Evolutionary conservation across 2,329 filamentous ascomycete species (phyloP).

Genomic region (Talaromyces pinophilus): DNA sequence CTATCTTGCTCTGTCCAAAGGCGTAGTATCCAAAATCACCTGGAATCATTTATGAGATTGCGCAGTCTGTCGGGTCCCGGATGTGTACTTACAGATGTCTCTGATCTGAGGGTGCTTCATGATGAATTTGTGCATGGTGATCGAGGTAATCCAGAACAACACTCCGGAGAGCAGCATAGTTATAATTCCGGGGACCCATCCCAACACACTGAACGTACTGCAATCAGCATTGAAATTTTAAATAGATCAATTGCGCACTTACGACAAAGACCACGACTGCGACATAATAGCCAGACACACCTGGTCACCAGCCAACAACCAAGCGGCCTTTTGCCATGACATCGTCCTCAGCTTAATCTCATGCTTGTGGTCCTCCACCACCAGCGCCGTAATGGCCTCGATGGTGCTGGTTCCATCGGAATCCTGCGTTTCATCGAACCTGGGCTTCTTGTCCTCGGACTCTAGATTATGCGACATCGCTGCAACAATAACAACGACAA

Average conservation of each 20-base stretch:
- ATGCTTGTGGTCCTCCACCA: conserved; percentile 46
- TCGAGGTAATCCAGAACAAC: conserved; percentile 54
- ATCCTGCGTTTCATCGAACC: conserved; percentile 8
- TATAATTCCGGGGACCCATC: conserved; percentile 51
- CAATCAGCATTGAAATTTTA: conserved; percentile 7
- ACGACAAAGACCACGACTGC: conserved; percentile 54
- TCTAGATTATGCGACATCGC: conserved; percentile 9
- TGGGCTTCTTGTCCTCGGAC: conserved; percentile 9
- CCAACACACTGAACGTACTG: conserved; percentile 39
- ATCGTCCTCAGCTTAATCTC: conserved; percentile 57
- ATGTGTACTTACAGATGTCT: conserved; percentile 47
- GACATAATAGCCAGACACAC: conserved; percentile 57
- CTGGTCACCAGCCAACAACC: conserved; percentile 52
- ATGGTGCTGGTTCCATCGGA: conserved; percentile 22
- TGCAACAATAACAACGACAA: neutral
- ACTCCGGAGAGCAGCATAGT: conserved; percentile 50
- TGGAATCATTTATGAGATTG: conserved; percentile 19
- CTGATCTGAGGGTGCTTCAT: conserved; percentile 55
- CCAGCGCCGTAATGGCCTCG: conserved; percentile 30
- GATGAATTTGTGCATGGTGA: conserved; percentile 56
- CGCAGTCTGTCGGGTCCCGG: neutral
- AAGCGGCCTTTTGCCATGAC: conserved; percentile 56
- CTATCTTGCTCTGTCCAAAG: conserved; percentile 47
- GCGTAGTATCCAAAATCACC: conserved; percentile 52
- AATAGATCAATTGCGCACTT: conserved; percentile 25